A percentile compares a stretch with the other conserved stretches of the same genome.
These are phyloP conservation scores for Hylodesmum podocarpum DNA, from an alignment of 306 rosid genomes.

Conservation along the genomic window DNA sequence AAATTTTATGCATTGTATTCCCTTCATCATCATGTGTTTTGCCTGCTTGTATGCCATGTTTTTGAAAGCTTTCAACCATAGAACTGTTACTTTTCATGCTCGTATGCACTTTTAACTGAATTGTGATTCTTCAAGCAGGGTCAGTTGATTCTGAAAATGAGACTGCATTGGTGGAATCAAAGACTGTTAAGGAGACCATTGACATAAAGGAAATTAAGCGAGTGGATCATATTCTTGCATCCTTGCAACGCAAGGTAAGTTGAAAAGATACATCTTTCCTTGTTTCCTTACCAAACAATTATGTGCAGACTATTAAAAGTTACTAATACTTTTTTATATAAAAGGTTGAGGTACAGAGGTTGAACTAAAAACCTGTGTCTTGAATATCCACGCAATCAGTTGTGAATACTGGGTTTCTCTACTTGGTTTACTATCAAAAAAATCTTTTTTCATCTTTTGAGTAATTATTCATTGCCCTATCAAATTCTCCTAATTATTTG, in stretches of 20 bases:
- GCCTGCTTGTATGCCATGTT: not conserved
- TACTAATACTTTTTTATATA: not conserved
- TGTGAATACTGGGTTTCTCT: not conserved
- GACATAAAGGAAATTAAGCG: constrained; percentile 74
- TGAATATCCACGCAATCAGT: not conserved
- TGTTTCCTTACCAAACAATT: constrained; percentile 8
- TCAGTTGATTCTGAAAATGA: constrained; percentile 80
- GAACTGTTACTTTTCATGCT: constrained; percentile 2
- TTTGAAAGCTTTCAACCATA: constrained; percentile 20
- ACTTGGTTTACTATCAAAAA: not conserved
- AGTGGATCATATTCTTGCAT: constrained; percentile 81
- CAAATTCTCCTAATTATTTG: not conserved
- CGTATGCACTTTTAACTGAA: constrained; percentile 19
- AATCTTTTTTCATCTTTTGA: not conserved
- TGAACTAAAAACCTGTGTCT: constrained; percentile 10
- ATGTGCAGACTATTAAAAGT: not conserved
- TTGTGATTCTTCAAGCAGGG: constrained; percentile 39
- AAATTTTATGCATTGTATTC: not conserved
- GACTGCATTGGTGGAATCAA: constrained; percentile 48
- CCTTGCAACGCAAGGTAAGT: constrained; percentile 75
- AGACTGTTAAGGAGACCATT: constrained; percentile 66
- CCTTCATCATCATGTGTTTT: not conserved
- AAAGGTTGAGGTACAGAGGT: not conserved
- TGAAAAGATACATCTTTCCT: not conserved
- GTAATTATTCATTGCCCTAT: not conserved